Conservation (phyloP, 2,329 filamentous ascomycete genomes). For the Anthostomella pinea region DNA sequence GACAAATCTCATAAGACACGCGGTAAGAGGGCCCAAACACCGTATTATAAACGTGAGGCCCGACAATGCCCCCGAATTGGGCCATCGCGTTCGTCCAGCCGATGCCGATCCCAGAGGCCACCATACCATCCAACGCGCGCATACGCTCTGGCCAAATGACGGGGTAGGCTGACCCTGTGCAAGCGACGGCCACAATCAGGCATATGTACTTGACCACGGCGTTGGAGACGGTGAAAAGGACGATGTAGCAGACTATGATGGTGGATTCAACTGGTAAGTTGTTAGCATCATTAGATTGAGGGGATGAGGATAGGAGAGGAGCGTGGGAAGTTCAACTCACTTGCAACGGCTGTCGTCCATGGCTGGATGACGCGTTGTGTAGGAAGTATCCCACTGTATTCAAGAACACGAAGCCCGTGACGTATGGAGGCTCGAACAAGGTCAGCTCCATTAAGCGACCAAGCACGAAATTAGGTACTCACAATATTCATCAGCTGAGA, state of each 20-base stretch:
- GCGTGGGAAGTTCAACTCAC: slow-evolving; percentile 25
- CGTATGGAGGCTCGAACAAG: slow-evolving; percentile 33
- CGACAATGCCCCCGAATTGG: slow-evolving; percentile 40
- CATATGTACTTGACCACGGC: slow-evolving; percentile 35
- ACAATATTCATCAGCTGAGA: slow-evolving; percentile 44
- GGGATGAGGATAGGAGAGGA: slow-evolving; percentile 10
- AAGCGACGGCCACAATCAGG: slow-evolving; percentile 34
- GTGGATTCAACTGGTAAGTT: slow-evolving; percentile 36
- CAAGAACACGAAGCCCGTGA: slow-evolving; percentile 37
- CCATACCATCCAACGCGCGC: slow-evolving; percentile 38
- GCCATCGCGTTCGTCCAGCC: slow-evolving; percentile 42
- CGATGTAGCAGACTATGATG: slow-evolving; percentile 38
- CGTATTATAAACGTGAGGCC: slow-evolving; percentile 39
- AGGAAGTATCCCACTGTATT: slow-evolving; percentile 34
- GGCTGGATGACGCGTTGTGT: slow-evolving; percentile 35
- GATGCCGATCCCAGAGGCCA: slow-evolving; percentile 39
- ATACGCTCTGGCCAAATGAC: slow-evolving; percentile 45
- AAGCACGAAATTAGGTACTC: too few relatives aligned
- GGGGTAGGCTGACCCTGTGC: slow-evolving; percentile 39
- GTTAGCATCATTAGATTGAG: slow-evolving; percentile 10
- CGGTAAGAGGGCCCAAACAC: slow-evolving; percentile 39
- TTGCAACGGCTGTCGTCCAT: slow-evolving; percentile 37
- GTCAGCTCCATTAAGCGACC: not conserved
- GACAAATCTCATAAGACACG: slow-evolving; percentile 36
- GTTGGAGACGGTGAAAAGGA: slow-evolving; percentile 35